Conservation (phyloP, 2,329 filamentous ascomycete genomes). For the Alternaria sp. region DNA sequence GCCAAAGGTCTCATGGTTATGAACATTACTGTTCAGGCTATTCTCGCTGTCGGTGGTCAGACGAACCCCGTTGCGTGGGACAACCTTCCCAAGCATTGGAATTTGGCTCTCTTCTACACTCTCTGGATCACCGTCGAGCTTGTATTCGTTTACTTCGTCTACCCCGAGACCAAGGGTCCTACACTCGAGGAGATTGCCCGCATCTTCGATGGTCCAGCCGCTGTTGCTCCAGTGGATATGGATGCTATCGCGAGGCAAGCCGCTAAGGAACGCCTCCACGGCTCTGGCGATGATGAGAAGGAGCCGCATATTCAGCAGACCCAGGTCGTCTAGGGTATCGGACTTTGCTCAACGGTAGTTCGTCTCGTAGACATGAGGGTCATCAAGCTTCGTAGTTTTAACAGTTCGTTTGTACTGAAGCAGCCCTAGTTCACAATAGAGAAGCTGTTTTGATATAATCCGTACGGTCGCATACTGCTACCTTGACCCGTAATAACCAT, state of each 20-base stretch:
- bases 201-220: constrained; percentile 73
- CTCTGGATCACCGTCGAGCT: constrained; percentile 69
- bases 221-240: constrained; percentile 46
- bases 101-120: constrained; percentile 73
- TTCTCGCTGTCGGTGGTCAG: constrained; percentile 68
- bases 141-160: constrained; percentile 62
- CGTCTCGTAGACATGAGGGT: not conserved
- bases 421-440: not conserved
- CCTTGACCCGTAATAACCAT: not conserved
- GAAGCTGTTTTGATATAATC: not conserved
- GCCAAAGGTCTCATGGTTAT: constrained; percentile 63
- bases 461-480: not conserved
- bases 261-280: constrained; percentile 23
- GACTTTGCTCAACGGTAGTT: not conserved
- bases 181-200: constrained; percentile 74
- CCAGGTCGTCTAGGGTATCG: not conserved
- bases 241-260: constrained; percentile 34
- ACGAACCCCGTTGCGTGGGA: constrained; percentile 71
- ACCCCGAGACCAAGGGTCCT: constrained; percentile 69
- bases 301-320: constrained; percentile 20
- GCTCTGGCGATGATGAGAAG: constrained; percentile 26
- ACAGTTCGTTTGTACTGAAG: not conserved
- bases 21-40: constrained; percentile 71
- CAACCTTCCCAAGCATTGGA: constrained; percentile 64
- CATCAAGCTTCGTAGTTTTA: not conserved